phyloP scores from a whole-genome alignment of 768 basidiomycete genomes.

The Boletus eberwhitei region DNA sequence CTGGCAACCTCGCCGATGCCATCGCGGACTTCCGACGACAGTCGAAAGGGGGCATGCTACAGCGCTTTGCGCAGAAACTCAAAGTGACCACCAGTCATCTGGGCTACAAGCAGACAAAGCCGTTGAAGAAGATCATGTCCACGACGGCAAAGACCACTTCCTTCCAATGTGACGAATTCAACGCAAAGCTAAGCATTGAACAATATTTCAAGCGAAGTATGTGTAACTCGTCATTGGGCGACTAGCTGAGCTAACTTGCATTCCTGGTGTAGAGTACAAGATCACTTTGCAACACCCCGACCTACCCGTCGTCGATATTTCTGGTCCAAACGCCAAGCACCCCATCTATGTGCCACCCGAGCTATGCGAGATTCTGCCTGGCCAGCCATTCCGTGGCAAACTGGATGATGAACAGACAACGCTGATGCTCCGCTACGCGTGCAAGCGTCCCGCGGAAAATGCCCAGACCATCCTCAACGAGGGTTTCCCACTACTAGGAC shows the following conservation, averaged over 20 bases:
- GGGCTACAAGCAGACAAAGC: slow-evolving; percentile 50
- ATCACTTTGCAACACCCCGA: slow-evolving; percentile 49
- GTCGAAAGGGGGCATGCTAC: slow-evolving; percentile 44
- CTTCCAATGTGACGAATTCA: slow-evolving; percentile 60
- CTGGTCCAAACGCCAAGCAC: slow-evolving; percentile 27
- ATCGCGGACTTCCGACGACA: slow-evolving; percentile 45
- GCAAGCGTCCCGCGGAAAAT: slow-evolving; percentile 58
- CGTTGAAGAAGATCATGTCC: slow-evolving; percentile 38
- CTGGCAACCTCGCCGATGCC: slow-evolving; percentile 61
- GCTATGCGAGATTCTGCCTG: slow-evolving; percentile 60
- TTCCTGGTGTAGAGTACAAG: slow-evolving; percentile 47
- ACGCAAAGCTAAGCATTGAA: slow-evolving; percentile 52
- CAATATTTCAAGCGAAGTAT: slow-evolving; percentile 62
- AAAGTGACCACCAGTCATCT: slow-evolving; percentile 57
- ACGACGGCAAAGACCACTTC: slow-evolving; percentile 43
- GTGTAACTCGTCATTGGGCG: slow-evolving; percentile 13
- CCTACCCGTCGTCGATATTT: slow-evolving; percentile 57
- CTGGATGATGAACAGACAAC: slow-evolving; percentile 61
- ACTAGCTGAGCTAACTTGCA: slow-evolving; percentile 4
- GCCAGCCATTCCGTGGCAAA: slow-evolving; percentile 57
- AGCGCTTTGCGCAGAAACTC: slow-evolving; percentile 48
- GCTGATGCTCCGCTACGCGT: slow-evolving; percentile 69
- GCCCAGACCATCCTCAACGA: slow-evolving; percentile 53
- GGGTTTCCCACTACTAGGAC: slow-evolving; percentile 59
- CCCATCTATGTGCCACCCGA: slow-evolving; percentile 60